Evolutionary conservation across 225 moss, liverwort and hornwort genomes (phyloP).

Genomic region (Straminergon stramineum): DNA sequence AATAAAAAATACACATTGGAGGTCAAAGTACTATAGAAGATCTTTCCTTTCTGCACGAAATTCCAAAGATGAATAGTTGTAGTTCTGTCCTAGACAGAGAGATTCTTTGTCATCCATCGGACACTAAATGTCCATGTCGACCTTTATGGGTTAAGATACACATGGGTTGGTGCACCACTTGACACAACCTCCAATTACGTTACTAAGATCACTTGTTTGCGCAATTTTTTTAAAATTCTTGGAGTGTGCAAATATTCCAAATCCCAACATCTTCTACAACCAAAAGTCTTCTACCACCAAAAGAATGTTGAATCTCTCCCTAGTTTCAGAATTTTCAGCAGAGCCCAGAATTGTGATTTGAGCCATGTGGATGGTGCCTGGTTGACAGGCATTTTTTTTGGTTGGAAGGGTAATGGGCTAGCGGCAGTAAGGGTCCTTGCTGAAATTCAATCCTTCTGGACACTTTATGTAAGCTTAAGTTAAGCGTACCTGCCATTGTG

Average conservation of each 20-base stretch:
- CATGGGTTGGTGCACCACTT: neutral
- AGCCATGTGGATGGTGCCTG: neutral
- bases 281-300: neutral
- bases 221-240: no score
- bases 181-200: no score
- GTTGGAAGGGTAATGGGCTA: no score
- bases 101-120: no score
- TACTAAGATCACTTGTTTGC: no score
- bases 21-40: no score
- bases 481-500: rapidly evolving
- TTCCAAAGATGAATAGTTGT: no score
- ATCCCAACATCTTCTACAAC: neutral
- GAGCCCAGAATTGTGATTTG: neutral
- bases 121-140: no score
- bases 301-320: neutral
- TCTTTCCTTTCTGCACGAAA: no score
- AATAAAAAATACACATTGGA: no score
- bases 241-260: rapidly evolving
- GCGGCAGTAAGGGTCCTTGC: neutral
- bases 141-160: no score
- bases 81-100: no score
- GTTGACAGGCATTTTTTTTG: neutral
- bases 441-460: neutral
- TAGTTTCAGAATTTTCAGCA: neutral
- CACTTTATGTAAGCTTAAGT: rapidly evolving